Percentiles rank a stretch among this genome's conserved stretches.
Conservation (phyloP, 768 basidiomycete genomes). For the Neoboletus subvelutipes region DNA sequence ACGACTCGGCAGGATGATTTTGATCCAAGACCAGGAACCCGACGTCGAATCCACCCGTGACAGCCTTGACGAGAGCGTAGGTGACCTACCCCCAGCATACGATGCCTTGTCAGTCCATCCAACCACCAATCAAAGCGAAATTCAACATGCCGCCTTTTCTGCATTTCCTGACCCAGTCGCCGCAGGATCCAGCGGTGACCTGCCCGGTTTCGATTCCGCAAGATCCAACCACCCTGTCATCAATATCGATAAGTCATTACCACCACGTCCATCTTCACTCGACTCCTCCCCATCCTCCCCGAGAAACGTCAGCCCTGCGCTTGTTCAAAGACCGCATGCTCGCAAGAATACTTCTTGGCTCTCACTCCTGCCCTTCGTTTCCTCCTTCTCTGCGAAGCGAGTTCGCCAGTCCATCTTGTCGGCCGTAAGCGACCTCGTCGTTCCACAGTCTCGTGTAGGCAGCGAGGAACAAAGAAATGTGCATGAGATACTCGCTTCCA, state of each 20-base stretch:
- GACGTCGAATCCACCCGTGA: neutral
- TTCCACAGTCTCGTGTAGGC: conserved; percentile 2
- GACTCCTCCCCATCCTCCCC: neutral
- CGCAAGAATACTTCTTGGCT: conserved; percentile 29
- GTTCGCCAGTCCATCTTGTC: conserved; percentile 51
- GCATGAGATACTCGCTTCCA: conserved; percentile 52
- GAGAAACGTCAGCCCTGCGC: neutral
- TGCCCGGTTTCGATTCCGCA: too few relatives aligned
- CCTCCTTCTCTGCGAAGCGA: conserved; percentile 39
- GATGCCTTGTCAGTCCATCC: conserved; percentile 3
- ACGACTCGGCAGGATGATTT: neutral
- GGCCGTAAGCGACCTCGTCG: conserved; percentile 53
- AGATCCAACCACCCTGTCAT: neutral
- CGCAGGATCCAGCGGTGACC: neutral
- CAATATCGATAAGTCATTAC: neutral
- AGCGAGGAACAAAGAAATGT: conserved; percentile 16
- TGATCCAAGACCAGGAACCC: neutral
- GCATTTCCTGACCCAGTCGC: neutral
- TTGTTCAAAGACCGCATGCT: neutral
- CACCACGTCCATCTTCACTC: neutral
- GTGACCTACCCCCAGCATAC: conserved; percentile 19
- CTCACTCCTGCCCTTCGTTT: conserved; percentile 27
- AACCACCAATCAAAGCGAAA: neutral
- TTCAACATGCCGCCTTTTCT: neutral
- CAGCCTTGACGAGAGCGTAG: neutral